Conservation (phyloP, 2,329 filamentous ascomycete genomes). For the Stachybotrys chartarum region DNA sequence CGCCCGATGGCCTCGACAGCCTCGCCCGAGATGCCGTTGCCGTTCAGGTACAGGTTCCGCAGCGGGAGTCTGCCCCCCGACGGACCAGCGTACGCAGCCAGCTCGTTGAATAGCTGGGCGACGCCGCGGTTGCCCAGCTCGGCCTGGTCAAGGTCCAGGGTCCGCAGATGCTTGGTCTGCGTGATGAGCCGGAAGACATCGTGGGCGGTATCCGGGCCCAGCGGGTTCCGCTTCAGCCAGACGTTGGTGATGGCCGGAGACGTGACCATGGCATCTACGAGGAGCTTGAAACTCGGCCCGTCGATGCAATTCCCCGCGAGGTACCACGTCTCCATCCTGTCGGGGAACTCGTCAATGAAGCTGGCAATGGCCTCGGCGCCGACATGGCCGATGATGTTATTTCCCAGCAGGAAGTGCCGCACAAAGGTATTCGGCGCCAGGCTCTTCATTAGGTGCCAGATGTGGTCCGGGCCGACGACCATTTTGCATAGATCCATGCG, state of each 20-base stretch:
- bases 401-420: constrained; percentile 44
- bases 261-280: constrained; percentile 36
- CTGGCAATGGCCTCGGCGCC: constrained; percentile 37
- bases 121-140: constrained; percentile 40
- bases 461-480: constrained; percentile 44
- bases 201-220: constrained; percentile 28
- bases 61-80: constrained; percentile 22
- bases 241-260: constrained; percentile 38
- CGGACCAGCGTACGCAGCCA: constrained; percentile 21
- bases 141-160: constrained; percentile 46
- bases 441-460: constrained; percentile 40
- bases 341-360: constrained; percentile 37
- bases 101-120: constrained; percentile 30
- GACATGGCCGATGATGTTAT: constrained; percentile 44
- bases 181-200: constrained; percentile 38
- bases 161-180: constrained; percentile 32
- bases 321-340: constrained; percentile 47
- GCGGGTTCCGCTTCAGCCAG: constrained; percentile 48
- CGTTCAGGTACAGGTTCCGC: constrained; percentile 28
- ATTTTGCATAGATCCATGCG: constrained; percentile 50
- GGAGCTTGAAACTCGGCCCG: constrained; percentile 26
- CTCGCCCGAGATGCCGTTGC: constrained; percentile 23
- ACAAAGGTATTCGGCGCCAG: constrained; percentile 39
- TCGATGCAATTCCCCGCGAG: constrained; percentile 48
- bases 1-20: constrained; percentile 20